These are phyloP conservation scores for Hortiboletus campestris DNA, from an alignment of 768 basidiomycete species.

Conservation along the genomic window DNA sequence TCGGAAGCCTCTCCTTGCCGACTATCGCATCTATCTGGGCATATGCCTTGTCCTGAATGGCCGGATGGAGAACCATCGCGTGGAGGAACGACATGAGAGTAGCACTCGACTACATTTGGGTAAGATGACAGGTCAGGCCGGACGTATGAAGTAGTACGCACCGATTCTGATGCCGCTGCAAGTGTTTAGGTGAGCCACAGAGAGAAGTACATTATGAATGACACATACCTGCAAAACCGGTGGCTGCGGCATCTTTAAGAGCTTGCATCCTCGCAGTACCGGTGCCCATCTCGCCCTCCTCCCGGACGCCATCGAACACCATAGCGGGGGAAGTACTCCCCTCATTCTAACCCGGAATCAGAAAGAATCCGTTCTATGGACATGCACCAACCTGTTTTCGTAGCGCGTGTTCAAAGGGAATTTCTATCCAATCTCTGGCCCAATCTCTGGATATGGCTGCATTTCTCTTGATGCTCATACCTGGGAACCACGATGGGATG, in stretches of 20 bases:
- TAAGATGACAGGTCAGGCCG: neutral
- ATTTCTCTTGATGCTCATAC: constrained; percentile 16
- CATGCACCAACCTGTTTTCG: constrained; percentile 22
- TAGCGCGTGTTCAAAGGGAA: constrained; percentile 30
- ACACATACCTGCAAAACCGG: constrained; percentile 12
- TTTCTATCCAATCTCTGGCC: constrained; percentile 15
- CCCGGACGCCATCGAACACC: constrained; percentile 17
- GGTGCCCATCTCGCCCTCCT: neutral
- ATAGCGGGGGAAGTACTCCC: constrained; percentile 13
- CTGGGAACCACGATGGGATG: constrained; percentile 21
- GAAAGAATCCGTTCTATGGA: neutral
- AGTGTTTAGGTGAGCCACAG: neutral
- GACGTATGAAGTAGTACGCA: neutral
- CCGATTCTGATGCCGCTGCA: constrained; percentile 16
- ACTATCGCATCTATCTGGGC: constrained; percentile 17
- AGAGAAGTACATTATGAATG: neutral
- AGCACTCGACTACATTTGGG: constrained; percentile 8
- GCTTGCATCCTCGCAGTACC: neutral
- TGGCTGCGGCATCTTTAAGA: constrained; percentile 17
- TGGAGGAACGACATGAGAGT: constrained; percentile 9
- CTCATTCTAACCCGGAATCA: neutral
- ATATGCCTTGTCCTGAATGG: constrained; percentile 17
- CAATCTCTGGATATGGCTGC: constrained; percentile 3
- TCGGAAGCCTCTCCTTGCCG: constrained; percentile 21
- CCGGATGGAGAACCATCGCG: constrained; percentile 18